Percentiles rank a stretch among this genome's conserved stretches.
phyloP scores from a whole-genome alignment of 352 stramenopile genomes.

The Phytopythium montanum region DNA sequence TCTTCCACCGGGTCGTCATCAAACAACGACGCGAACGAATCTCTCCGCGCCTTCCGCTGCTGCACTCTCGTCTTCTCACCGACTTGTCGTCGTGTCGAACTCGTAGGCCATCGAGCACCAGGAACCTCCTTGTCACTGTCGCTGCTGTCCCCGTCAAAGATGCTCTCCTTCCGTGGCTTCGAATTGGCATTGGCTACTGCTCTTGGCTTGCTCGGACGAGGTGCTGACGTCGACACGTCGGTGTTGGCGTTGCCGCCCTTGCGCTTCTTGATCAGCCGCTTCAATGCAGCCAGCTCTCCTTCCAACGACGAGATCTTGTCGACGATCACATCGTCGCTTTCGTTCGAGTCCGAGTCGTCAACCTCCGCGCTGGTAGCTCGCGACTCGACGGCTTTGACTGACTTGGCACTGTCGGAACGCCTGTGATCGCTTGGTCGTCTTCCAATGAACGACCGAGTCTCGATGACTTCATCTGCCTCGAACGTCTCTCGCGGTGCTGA shows the following conservation, averaged over 20 bases:
- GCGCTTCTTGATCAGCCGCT: slow-evolving; percentile 58
- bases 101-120: slow-evolving; percentile 9
- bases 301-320: slow-evolving; percentile 79
- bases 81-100: slow-evolving; percentile 5
- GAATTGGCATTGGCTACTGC: neutral
- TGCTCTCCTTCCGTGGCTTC: slow-evolving; percentile 51
- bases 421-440: slow-evolving; percentile 1
- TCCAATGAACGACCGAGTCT: neutral
- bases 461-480: neutral
- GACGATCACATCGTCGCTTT: slow-evolving; percentile 68
- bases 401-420: neutral
- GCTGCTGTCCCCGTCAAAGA: slow-evolving; percentile 65
- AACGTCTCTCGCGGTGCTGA: neutral
- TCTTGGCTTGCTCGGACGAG: neutral
- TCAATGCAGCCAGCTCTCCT: slow-evolving; percentile 58
- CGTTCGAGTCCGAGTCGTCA: slow-evolving; percentile 13
- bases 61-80: slow-evolving; percentile 12
- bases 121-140: slow-evolving; percentile 31
- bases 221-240: neutral
- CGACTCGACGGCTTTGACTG: neutral
- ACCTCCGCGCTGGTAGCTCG: neutral
- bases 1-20: slow-evolving; percentile 38
- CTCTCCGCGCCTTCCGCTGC: slow-evolving; percentile 26
- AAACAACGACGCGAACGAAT: slow-evolving; percentile 78
- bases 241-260: slow-evolving; percentile 17